These are phyloP conservation scores for Calonectria hawksworthii DNA, from an alignment of 2,329 filamentous ascomycete genomes.

Conservation along the genomic window DNA sequence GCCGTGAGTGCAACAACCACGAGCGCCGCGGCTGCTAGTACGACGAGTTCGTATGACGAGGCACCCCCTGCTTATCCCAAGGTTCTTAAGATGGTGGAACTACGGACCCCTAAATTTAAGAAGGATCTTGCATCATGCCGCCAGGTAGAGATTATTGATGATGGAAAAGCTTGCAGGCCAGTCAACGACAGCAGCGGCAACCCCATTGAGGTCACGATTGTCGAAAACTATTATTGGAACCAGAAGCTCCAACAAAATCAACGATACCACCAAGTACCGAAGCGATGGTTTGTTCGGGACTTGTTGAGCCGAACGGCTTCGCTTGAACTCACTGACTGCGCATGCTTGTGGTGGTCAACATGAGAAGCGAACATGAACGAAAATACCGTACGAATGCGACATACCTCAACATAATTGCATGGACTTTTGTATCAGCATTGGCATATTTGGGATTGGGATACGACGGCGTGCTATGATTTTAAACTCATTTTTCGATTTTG, in stretches of 20 bases:
- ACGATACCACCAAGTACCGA: conserved; percentile 17
- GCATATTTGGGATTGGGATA: conserved; percentile 16
- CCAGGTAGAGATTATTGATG: conserved; percentile 60
- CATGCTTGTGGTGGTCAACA: conserved; percentile 67
- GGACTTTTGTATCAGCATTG: conserved; percentile 9
- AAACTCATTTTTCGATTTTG: neutral
- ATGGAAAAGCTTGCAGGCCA: conserved; percentile 54
- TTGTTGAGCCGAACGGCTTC: conserved; percentile 30
- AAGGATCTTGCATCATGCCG: conserved; percentile 59
- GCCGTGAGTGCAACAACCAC: conserved; percentile 27
- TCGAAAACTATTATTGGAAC: conserved; percentile 49
- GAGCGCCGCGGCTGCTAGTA: conserved; percentile 31
- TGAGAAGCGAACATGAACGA: conserved; percentile 40
- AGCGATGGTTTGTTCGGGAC: conserved; percentile 30
- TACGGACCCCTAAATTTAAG: conserved; percentile 55
- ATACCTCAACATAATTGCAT: conserved; percentile 17
- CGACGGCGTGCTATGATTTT: conserved; percentile 14
- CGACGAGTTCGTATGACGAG: conserved; percentile 4
- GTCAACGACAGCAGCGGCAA: conserved; percentile 55
- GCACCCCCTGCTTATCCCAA: conserved; percentile 59
- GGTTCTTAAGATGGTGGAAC: conserved; percentile 69
- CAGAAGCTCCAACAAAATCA: conserved; percentile 10
- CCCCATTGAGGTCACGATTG: conserved; percentile 59
- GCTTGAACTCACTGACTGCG: conserved; percentile 63
- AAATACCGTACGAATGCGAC: neutral